Base-by-base conservation (phyloP, 257 asterid species). In the Nicotiana benthamiana region DNA sequence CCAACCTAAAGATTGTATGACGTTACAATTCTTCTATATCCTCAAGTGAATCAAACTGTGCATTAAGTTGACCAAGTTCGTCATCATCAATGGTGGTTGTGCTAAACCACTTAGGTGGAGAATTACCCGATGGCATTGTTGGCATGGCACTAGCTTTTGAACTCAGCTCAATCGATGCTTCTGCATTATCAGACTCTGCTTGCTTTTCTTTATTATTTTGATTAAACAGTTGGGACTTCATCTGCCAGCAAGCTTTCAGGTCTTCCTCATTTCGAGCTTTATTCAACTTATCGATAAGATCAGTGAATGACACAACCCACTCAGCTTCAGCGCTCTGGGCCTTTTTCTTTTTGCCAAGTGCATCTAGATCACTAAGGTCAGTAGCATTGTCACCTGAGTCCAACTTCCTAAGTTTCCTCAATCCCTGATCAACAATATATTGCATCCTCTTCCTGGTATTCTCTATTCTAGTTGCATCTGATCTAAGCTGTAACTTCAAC, bases 241-340 rank as follows among this genome's bases (percentile, higher is more conserved):
- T 79, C 85, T 87, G 91, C 87, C 86, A 34, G 83, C 97, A 96
- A 20, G 90, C 89, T 86, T 89, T 86, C 72, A 96, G 63, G 82
- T 96, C 98, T 40, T 94, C 97, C 61, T 82, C 93, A 27, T 88
- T 95, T 82, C 94, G 90, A 22, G 93, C 95, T 86, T 88, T 90
- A 74, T 87, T 89, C 87, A 95, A 78, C 86, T 94, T 96, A 68
- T 93, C 99, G 13, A 79, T 83, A 57, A 96, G 92, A 36, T 94
- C 94, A 12, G 80, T 80, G 79, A 90, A 70, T 66, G 88, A 91
- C 6, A 80, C 75, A 27, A 80, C 85, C 83, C 85, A 87, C 86
- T 90, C 98, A 70, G 85, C 86, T 75, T 68, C 82, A 63, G 74
- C 70, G 34, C 88, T 83, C 88, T 90, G 91, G n/a, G 81, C 43